Evolutionary conservation across 768 basidiomycete genomes (phyloP).

Genomic region (Sporobolomyces pararoseus): DNA sequence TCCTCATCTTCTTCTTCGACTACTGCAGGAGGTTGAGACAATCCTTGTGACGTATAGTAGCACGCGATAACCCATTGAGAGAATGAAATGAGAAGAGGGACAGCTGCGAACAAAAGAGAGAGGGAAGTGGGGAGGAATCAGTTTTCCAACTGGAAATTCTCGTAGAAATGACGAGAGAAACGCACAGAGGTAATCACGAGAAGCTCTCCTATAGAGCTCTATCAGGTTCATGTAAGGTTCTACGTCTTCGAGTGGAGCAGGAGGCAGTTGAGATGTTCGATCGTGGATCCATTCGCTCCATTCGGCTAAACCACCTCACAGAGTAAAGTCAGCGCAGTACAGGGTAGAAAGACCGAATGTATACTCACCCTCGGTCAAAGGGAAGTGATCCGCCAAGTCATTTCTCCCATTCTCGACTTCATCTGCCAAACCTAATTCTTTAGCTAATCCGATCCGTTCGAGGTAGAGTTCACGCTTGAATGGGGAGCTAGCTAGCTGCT

Average conservation of each 20-base stretch:
- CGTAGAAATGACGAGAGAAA: constrained; percentile 25
- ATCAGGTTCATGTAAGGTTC: constrained; percentile 60
- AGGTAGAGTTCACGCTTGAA: constrained; percentile 64
- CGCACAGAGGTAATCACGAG: constrained; percentile 75
- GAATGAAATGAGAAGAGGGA: constrained; percentile 67
- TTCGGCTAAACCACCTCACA: background rate
- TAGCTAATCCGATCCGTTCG: constrained; percentile 64
- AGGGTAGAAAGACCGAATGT: no score
- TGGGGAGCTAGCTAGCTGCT: constrained; percentile 59
- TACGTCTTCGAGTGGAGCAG: constrained; percentile 57
- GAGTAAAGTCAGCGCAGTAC: background rate
- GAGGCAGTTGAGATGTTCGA: background rate
- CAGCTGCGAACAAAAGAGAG: constrained; percentile 52
- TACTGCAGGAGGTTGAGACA: background rate
- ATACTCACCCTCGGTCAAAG: constrained; percentile 20
- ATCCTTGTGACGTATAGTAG: constrained; percentile 34
- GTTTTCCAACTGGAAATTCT: background rate
- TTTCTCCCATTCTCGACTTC: constrained; percentile 63
- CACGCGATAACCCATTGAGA: constrained; percentile 58
- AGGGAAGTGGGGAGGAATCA: background rate
- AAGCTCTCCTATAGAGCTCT: constrained; percentile 63
- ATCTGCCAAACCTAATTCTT: constrained; percentile 58
- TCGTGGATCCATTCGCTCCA: constrained; percentile 47
- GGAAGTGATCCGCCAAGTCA: constrained; percentile 59
- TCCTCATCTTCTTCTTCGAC: constrained; percentile 30